Evolutionary conservation across 768 basidiomycete genomes (phyloP).

Genomic region (Agaricus sinodeliciosus): DNA sequence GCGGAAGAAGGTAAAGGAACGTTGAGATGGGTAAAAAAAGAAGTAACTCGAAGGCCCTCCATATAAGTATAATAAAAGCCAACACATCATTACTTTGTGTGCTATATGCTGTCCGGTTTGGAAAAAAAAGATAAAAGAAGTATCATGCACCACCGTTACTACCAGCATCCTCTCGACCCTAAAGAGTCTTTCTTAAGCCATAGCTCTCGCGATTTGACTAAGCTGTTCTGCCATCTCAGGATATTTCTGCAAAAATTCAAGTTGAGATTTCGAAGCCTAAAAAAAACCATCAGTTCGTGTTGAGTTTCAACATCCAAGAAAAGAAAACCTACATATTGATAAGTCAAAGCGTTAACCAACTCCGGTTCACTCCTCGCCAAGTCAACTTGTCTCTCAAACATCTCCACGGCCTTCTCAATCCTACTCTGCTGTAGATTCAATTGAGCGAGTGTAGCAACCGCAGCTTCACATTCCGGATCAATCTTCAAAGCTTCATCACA

Average conservation of each 20-base stretch:
- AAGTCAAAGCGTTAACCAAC: slow-evolving; percentile 70
- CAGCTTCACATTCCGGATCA: slow-evolving; percentile 94
- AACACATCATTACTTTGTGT: too few relatives aligned
- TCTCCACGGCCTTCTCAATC: slow-evolving; percentile 76
- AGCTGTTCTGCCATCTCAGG: slow-evolving; percentile 79
- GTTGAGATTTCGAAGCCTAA: slow-evolving; percentile 77
- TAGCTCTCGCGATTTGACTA: slow-evolving; percentile 30
- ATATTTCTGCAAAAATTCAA: slow-evolving; percentile 77
- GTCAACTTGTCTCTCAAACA: slow-evolving; percentile 81
- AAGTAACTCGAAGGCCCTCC: too few relatives aligned
- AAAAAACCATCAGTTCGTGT: not conserved
- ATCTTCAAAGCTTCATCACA: slow-evolving; percentile 84
- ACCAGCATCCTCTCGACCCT: not conserved
- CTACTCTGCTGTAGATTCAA: slow-evolving; percentile 86
- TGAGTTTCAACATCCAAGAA: not conserved
- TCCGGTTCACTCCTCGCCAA: slow-evolving; percentile 90
- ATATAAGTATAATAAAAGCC: too few relatives aligned
- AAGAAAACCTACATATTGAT: slow-evolving; percentile 58
- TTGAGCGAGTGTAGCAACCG: slow-evolving; percentile 93
- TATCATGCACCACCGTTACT: not conserved
- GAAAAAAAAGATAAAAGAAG: not conserved
- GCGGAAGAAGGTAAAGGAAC: too few relatives aligned
- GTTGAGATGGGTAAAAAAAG: too few relatives aligned
- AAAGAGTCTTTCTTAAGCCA: slow-evolving; percentile 10
- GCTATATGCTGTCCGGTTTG: too few relatives aligned